Evolutionary conservation across 2,329 filamentous ascomycete species (phyloP).

Genomic region (Neonectria magnoliae): DNA sequence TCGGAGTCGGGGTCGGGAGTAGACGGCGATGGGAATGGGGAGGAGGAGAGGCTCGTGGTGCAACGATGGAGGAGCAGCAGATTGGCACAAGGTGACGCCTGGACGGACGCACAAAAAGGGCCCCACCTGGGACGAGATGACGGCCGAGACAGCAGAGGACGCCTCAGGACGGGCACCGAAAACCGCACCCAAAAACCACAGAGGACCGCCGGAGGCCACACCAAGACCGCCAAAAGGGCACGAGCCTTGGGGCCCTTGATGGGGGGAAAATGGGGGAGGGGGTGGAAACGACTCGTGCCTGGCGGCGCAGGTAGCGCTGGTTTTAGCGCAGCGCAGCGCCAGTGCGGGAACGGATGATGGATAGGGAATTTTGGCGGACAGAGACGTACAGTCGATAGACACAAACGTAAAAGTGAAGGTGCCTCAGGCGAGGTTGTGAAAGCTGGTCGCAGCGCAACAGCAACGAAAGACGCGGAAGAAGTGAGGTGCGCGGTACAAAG

Average conservation of each 20-base stretch:
- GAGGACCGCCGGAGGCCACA: slow-evolving; percentile 25
- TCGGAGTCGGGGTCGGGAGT: slow-evolving; percentile 23
- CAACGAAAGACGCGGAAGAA: slow-evolving; percentile 26
- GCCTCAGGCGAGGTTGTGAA: slow-evolving; percentile 15
- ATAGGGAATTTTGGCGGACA: slow-evolving; percentile 15
- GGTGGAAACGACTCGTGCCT: slow-evolving; percentile 45
- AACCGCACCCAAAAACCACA: slow-evolving; percentile 36
- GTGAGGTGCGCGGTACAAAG: slow-evolving; percentile 37
- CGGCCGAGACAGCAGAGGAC: slow-evolving; percentile 44
- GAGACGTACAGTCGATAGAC: slow-evolving; percentile 13
- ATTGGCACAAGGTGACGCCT: slow-evolving; percentile 47
- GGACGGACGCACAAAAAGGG: slow-evolving; percentile 43
- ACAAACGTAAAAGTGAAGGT: slow-evolving; percentile 20
- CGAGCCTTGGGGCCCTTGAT: slow-evolving; percentile 41
- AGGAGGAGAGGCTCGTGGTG: slow-evolving; percentile 45
- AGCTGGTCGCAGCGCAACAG: slow-evolving; percentile 3
- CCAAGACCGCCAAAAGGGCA: slow-evolving; percentile 40
- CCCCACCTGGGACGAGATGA: slow-evolving; percentile 48
- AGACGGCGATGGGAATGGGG: slow-evolving; percentile 40
- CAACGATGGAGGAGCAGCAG: slow-evolving; percentile 45
- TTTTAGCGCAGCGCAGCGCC: slow-evolving; percentile 43
- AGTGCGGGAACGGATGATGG: slow-evolving; percentile 26
- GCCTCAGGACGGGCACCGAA: slow-evolving; percentile 27
- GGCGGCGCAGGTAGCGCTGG: slow-evolving; percentile 43
- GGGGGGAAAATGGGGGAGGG: slow-evolving; percentile 37